Evolutionary conservation across 768 basidiomycete species (phyloP), one percentile per base, ranked within the genome.

Genomic region (Pulveroboletus frians): DNA sequence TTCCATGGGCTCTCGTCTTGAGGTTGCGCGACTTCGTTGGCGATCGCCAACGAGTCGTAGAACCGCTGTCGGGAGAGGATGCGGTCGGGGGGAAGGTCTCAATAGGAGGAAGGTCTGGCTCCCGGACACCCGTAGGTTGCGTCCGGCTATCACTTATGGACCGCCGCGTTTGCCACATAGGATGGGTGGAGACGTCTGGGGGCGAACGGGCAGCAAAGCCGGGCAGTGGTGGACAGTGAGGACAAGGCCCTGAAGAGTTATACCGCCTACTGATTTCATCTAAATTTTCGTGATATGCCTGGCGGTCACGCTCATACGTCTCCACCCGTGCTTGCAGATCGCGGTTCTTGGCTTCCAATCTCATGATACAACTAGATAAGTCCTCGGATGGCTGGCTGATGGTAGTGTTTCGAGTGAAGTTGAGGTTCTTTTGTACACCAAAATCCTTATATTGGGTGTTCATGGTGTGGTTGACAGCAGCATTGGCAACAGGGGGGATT

Each of bases 401-500:
- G 9, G 41, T 30, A 36, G 51, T 36, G 21, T 26, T 32, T 47
- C 62, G 65, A 29, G 55, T 49, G 38, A 65, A 66, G 31, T 54
- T 52, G 36, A 51, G 38, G 27, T 43, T 46, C 37, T 54, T 62
- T 57, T 62, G 65, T 43, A 67, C 60, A 55, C 51, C 55, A 41
- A 57, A 20, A 18, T 61, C 49, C 32, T 23, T 57, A 53, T 66
- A 56, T 41, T 47, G 40, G 29, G 23, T 46, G 49, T 49, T 44
- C 43, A 18, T 8, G 23, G 20, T 31, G 36, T 52, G 38, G 32
- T 1, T 42, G 44, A n/a, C 20, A 43, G 50, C 18, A 29, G 36
- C 18, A 29, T 45, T 40, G 30, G 6, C 51, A 30, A 46, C 37
- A 49, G 52, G 36, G 27, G 50, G 11, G 1, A 35, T 27, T 39